phyloP scores from a whole-genome alignment of 495 filamentous ascomycete genomes.

The Aspergillus funiculosus region DNA sequence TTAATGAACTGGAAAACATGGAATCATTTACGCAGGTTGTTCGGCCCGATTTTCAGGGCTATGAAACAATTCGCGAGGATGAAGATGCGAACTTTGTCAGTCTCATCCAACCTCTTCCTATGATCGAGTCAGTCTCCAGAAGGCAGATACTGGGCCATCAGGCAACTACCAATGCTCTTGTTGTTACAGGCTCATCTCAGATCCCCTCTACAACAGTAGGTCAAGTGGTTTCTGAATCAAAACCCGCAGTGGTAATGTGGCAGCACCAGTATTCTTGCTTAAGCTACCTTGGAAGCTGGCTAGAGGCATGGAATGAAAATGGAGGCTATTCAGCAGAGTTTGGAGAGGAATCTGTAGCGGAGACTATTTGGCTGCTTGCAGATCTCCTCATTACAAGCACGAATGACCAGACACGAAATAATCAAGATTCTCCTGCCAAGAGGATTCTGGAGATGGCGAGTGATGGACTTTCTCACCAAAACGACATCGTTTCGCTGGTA shows the following conservation, averaged over 20 bases:
- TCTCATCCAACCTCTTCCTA: conserved; percentile 37
- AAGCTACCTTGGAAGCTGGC: conserved; percentile 67
- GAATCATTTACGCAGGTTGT: conserved; percentile 68
- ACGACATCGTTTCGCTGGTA: conserved; percentile 75
- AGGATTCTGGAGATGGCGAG: conserved; percentile 64
- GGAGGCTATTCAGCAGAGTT: conserved; percentile 33
- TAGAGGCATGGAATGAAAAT: conserved; percentile 51
- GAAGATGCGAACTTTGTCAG: conserved; percentile 65
- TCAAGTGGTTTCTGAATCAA: conserved; percentile 61
- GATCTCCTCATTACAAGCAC: conserved; percentile 45
- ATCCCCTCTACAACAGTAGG: conserved; percentile 60
- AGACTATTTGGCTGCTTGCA: conserved; percentile 59
- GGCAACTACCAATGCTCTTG: conserved; percentile 27
- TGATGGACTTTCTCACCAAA: conserved; percentile 62
- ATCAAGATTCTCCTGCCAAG: conserved; percentile 36
- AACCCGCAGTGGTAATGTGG: conserved; percentile 60
- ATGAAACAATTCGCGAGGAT: conserved; percentile 72
- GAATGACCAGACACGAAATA: conserved; percentile 20
- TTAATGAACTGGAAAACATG: conserved; percentile 55
- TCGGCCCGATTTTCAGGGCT: conserved; percentile 58
- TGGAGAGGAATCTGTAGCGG: conserved; percentile 48
- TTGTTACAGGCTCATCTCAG: conserved; percentile 39
- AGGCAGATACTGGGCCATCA: conserved; percentile 17
- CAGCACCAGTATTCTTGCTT: conserved; percentile 71
- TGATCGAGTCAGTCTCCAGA: conserved; percentile 28